Conservation (phyloP, 75 land plant genomes). For the Pinus albicaulis region DNA sequence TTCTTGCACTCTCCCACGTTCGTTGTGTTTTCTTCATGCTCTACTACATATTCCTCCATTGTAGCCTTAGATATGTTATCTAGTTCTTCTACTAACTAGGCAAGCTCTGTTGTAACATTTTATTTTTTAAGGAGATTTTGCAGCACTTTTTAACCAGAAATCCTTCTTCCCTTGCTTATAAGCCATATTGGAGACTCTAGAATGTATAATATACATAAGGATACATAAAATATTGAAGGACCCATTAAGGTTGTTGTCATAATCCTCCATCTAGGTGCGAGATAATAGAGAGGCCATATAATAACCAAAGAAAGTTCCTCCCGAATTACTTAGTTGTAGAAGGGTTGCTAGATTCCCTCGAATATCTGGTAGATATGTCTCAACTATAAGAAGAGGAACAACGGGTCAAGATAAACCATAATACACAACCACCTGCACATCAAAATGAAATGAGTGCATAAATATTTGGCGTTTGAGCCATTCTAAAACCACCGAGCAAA, state of each 20-base stretch:
- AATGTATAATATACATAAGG: slow-evolving; percentile 16
- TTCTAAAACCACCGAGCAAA: slow-evolving; percentile 13
- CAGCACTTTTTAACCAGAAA: slow-evolving; percentile 17
- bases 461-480: slow-evolving; percentile 16
- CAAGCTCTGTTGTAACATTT: slow-evolving; percentile 25
- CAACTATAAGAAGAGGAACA: slow-evolving; percentile 24
- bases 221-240: slow-evolving; percentile 16
- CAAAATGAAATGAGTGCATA: background rate
- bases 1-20: slow-evolving; percentile 15
- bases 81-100: slow-evolving; percentile 25
- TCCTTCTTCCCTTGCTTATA: slow-evolving; percentile 29
- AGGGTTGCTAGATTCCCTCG: slow-evolving; percentile 24
- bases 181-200: slow-evolving; percentile 40
- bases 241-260: slow-evolving; percentile 7
- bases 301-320: slow-evolving; percentile 19
- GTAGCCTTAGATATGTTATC: slow-evolving; percentile 3
- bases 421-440: slow-evolving; percentile 10
- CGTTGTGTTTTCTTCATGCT: slow-evolving; percentile 11
- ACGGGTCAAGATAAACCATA: slow-evolving; percentile 17
- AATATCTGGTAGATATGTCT: slow-evolving; percentile 25
- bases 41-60: slow-evolving; percentile 20
- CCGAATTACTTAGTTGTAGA: slow-evolving; percentile 22
- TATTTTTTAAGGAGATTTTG: slow-evolving; percentile 22
- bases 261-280: slow-evolving; percentile 22
- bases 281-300: slow-evolving; percentile 14